Evolutionary conservation across 78 protist species (phyloP), one percentile per base, ranked within the genome.

Genomic region (Emiliania huxleyi): DNA sequence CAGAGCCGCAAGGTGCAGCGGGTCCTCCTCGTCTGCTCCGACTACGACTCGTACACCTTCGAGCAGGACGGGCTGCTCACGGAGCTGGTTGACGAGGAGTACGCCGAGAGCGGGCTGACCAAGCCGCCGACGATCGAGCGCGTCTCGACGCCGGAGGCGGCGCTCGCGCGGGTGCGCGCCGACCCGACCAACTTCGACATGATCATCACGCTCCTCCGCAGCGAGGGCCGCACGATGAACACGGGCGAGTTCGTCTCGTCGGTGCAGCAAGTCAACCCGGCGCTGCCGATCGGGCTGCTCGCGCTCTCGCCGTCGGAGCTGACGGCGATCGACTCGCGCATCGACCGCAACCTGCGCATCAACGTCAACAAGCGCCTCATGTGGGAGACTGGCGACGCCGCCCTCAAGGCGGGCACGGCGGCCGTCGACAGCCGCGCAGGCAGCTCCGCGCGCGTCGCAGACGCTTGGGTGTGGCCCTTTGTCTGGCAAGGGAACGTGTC

Each of bases 281-380:
- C 40, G 73, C 6, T 46, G 5, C 90, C 90, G 42, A 44, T 46
- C 73, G 43, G 19, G 25, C 90, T 85, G 35, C 23, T 85, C 69
- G 90, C 90, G 55, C 90, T 85, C 90, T 37, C 35, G n/a, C 90
- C 90, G 69, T 15, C 55, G 43, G 90, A 85, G 69, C 90, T 85
- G 26, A 12, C 37, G 81, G 1, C 52, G 3, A 19, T 77, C 52
- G 87, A 77, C 46, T 3, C 55, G n/a, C 55, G 69, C 5, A 42
- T 85, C 45, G 90, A 85, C 26, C 18, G 8, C 35, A 18, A 19
- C 33, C 43, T n/a, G 42, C 90, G 90, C 25, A 2, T 85, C 69
- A 85, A 85, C 69, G 55, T 85, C 69, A 46, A 85, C 42, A 46
- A 85, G 90, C 90, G 90, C 33, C 90, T 46, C 21, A 46, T 46